Base-by-base conservation (phyloP, 805 yeast genomes). In the Metschnikowia bowlesiae region DNA sequence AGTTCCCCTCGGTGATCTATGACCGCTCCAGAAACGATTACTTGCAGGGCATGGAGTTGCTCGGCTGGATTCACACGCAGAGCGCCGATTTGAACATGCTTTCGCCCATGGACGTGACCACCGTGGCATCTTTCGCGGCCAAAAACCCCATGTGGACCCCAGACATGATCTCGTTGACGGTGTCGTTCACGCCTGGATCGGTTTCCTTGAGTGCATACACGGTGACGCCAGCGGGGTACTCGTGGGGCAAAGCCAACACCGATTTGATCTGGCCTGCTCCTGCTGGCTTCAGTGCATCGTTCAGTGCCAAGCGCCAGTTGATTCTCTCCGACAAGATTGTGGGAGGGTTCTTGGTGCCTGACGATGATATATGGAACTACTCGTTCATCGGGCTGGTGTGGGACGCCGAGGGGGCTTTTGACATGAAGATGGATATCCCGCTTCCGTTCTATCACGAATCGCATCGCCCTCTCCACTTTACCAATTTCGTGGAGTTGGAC, bases 21-120 rank as follows among this genome's bases (percentile, higher is more conserved):
- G 66, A 68, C 5, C 59, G 69, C 8, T 58, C 79, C 9, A 72
- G 75, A n/a, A 62, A 60, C 29, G 66, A 54, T 1, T 51, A 50
- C 16, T 56, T 70, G 43, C 51, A 59, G 35, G 86, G 80, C 1
- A 65, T 89, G 34, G 91, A 89, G 60, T 79, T 94, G 5, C 66
- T 94, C 14, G 99, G 99, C 0, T 88, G 97, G 96, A 79, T 94
- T n/a, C 97, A 92, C 63, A 88, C 97, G 0, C 89, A 85, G 64
- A 76, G 85, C 1, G 80, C 79, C 16, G 96, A 87, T 36, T 56
- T 76, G 6, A 78, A 79, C 44, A 73, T 75, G 46, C 77, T 91
- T 71, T 72, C 86, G 6, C 83, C 96, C 0, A 68, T 76, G 34
- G 97, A 92, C 56, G 80, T 89, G 13, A 76, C 86, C 2, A 78